Percentiles rank a stretch among this genome's conserved stretches.
phyloP scores from a whole-genome alignment of 768 basidiomycete genomes.

The Mycena vitilis region DNA sequence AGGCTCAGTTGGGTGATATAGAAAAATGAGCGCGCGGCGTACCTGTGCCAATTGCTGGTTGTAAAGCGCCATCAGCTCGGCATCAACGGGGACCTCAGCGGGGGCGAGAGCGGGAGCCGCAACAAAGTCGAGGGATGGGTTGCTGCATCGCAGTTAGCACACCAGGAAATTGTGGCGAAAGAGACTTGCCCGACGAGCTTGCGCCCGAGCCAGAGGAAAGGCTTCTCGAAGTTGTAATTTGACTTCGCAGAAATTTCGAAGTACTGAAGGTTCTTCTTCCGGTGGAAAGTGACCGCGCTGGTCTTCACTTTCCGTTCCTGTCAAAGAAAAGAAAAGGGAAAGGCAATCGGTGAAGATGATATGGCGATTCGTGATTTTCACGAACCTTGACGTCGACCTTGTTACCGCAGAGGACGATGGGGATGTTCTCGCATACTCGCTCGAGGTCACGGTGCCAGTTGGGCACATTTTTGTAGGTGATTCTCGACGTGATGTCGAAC shows the following conservation, averaged over 20 bases:
- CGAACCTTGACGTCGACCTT: conserved; percentile 99
- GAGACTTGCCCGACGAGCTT: conserved; percentile 92
- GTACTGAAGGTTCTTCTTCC: conserved; percentile 99
- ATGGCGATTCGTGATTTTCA: conserved; percentile 22
- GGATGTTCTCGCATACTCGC: conserved; percentile 99
- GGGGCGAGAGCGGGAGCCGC: conserved; percentile 96
- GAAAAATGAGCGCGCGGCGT: too few species aligned
- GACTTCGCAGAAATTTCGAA: conserved; percentile 99
- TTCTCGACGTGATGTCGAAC: conserved; percentile 99
- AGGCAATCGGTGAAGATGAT: too few species aligned
- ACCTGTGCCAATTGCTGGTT: conserved; percentile 79
- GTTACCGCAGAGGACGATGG: conserved; percentile 99
- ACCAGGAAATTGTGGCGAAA: neutral
- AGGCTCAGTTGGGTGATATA: too few species aligned
- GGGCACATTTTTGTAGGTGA: conserved; percentile 99
- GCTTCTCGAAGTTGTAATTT: conserved; percentile 99
- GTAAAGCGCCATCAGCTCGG: conserved; percentile 82
- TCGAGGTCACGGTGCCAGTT: conserved; percentile 99
- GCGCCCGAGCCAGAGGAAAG: conserved; percentile 98
- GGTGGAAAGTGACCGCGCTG: conserved; percentile 97
- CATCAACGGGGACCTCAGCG: conserved; percentile 90
- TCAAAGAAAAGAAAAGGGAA: too few species aligned
- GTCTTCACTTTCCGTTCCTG: conserved; percentile 99
- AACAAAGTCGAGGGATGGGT: conserved; percentile 90
- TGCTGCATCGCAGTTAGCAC: conserved; percentile 58